phyloP scores from a whole-genome alignment of 371 early-diverging fungal genomes.

The Rhizopus stolonifer region DNA sequence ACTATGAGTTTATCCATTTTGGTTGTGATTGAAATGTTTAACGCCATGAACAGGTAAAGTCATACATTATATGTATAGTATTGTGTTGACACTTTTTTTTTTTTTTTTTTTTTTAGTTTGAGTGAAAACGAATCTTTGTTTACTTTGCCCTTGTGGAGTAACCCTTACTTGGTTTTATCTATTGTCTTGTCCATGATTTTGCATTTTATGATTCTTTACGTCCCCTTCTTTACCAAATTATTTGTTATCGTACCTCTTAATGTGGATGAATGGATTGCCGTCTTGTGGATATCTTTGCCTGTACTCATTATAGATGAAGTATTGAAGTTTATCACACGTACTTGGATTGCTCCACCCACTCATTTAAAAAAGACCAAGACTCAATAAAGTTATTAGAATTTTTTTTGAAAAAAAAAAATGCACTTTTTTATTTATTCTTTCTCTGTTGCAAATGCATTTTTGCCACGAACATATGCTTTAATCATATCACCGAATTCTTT shows the following conservation, averaged over 20 bases:
- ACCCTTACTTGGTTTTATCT: slow-evolving; percentile 84
- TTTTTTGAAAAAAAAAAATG: too few relatives aligned
- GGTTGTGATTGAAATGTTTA: slow-evolving; percentile 97
- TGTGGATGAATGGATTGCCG: slow-evolving; percentile 87
- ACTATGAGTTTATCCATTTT: slow-evolving; percentile 94
- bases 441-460: slow-evolving; percentile 17
- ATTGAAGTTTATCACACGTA: slow-evolving; percentile 82
- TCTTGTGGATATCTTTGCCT: slow-evolving; percentile 85
- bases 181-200: slow-evolving; percentile 87
- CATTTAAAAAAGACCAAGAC: slow-evolving; percentile 4
- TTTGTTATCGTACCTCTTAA: slow-evolving; percentile 90
- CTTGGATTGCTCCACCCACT: slow-evolving; percentile 55
- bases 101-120: slow-evolving; percentile 83
- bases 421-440: too few relatives aligned
- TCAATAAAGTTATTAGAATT: slow-evolving; percentile 7
- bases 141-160: slow-evolving; percentile 87
- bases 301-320: slow-evolving; percentile 92
- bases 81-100: too few relatives aligned
- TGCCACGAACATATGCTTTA: slow-evolving; percentile 24
- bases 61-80: too few relatives aligned
- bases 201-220: slow-evolving; percentile 93
- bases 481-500: slow-evolving; percentile 56
- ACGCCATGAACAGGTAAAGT: slow-evolving; percentile 87
- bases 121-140: slow-evolving; percentile 93
- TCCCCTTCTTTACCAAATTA: slow-evolving; percentile 81